A percentile compares a stretch with the other conserved stretches of the same genome.
Evolutionary conservation across 768 basidiomycete genomes (phyloP).

Genomic region (Cystofilobasidium capitatum): DNA sequence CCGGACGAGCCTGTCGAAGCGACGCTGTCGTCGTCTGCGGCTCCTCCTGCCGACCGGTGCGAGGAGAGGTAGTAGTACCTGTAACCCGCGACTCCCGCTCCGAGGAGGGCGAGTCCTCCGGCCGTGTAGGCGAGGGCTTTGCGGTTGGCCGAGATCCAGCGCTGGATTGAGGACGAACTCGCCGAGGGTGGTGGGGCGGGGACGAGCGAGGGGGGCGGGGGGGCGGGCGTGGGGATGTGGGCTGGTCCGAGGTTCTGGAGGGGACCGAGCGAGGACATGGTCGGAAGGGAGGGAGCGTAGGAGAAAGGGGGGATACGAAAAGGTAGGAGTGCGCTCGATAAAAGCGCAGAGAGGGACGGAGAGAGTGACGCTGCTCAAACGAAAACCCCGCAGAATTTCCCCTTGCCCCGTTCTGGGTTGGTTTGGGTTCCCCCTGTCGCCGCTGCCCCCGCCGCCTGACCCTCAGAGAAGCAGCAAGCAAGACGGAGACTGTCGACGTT

Average conservation of each 20-base stretch:
- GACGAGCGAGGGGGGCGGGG: neutral
- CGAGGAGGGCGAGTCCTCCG: constrained; percentile 5
- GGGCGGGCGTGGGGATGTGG: neutral
- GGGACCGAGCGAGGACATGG: constrained; percentile 15
- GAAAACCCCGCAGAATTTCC: too few species aligned
- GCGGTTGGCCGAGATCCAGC: neutral
- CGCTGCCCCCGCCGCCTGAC: too few species aligned
- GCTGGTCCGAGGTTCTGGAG: constrained; percentile 13
- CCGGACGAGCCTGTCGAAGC: neutral
- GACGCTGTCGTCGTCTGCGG: neutral
- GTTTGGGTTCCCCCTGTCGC: too few species aligned
- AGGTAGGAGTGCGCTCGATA: too few species aligned
- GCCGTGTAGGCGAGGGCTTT: constrained; percentile 9
- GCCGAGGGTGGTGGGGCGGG: neutral
- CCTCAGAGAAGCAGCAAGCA: too few species aligned
- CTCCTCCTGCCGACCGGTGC: neutral
- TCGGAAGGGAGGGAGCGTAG: neutral
- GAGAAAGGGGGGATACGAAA: neutral
- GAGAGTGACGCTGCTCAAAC: too few species aligned
- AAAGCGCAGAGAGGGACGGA: too few species aligned
- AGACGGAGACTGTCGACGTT: too few species aligned
- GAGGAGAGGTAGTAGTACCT: constrained; percentile 7
- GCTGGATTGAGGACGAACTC: constrained; percentile 6
- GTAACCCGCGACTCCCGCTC: constrained; percentile 2
- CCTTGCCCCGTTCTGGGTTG: too few species aligned